Percentiles rank a stretch among this genome's conserved stretches.
These are phyloP conservation scores for Boletus tomentosulus DNA, from an alignment of 768 basidiomycete genomes.

Conservation along the genomic window DNA sequence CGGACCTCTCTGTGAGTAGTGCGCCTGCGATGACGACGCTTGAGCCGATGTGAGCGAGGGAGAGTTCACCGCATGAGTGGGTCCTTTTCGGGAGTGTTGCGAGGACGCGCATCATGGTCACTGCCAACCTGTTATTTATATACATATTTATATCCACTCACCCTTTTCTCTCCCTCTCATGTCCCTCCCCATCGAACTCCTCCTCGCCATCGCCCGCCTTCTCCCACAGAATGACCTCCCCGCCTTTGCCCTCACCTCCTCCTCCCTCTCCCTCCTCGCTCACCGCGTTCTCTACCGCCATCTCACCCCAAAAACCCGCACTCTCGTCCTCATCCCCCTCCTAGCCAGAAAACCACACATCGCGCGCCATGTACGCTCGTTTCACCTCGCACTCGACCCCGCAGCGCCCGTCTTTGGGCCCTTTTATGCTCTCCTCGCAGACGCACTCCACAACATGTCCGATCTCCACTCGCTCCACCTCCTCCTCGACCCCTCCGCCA, in stretches of 20 bases:
- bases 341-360: slow-evolving; percentile 55
- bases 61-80: slow-evolving; percentile 61
- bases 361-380: slow-evolving; percentile 58
- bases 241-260: slow-evolving; percentile 43
- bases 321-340: slow-evolving; percentile 47
- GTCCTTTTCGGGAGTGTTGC: slow-evolving; percentile 59
- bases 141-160: background rate
- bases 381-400: slow-evolving; percentile 51
- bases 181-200: slow-evolving; percentile 58
- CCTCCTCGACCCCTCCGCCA: slow-evolving; percentile 43
- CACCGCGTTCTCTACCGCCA: slow-evolving; percentile 62
- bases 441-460: slow-evolving; percentile 58
- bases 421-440: slow-evolving; percentile 47
- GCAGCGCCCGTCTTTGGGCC: slow-evolving; percentile 37
- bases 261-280: slow-evolving; percentile 44
- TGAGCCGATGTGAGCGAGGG: slow-evolving; percentile 46
- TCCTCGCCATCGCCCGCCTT: slow-evolving; percentile 47
- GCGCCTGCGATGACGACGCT: slow-evolving; percentile 75
- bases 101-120: slow-evolving; percentile 18
- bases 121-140: background rate
- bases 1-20: slow-evolving; percentile 76
- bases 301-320: slow-evolving; percentile 43
- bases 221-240: slow-evolving; percentile 39
- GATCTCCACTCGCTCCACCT: slow-evolving; percentile 52
- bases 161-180: background rate